Percentiles rank a stretch among this genome's conserved stretches.
Conservation (phyloP, 179 eudicot genomes). For the Beta corolliflora region DNA sequence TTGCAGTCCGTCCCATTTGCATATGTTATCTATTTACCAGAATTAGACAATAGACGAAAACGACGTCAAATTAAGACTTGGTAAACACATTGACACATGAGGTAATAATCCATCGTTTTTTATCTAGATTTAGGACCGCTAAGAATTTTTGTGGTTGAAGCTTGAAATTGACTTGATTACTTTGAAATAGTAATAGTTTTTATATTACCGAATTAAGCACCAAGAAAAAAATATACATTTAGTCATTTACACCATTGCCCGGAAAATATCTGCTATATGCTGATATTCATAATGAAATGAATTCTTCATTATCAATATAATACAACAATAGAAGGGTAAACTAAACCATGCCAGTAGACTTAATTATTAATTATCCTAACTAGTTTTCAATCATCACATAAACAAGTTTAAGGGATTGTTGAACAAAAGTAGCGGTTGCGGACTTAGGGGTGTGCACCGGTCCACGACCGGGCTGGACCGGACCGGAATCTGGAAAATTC, state of each 20-base stretch:
- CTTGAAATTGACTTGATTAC: constrained; percentile 16
- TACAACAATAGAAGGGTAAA: neutral
- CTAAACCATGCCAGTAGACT: neutral
- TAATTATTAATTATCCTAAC: neutral
- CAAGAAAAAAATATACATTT: neutral
- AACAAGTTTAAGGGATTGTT: too few species aligned
- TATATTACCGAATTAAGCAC: neutral
- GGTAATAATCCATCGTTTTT: neutral
- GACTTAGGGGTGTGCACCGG: too few species aligned
- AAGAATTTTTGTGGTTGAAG: neutral
- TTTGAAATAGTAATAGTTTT: constrained; percentile 10
- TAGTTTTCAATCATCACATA: too few species aligned
- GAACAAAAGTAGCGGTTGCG: too few species aligned
- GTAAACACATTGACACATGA: constrained; percentile 24
- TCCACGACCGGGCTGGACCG: too few species aligned
- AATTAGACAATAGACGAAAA: constrained; percentile 15
- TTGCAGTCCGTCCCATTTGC: neutral
- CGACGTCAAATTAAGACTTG: constrained; percentile 24
- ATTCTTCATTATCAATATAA: neutral
- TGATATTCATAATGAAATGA: too few species aligned
- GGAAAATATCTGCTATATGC: neutral
- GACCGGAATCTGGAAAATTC: too few species aligned
- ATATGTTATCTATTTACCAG: neutral
- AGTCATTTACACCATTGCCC: neutral
- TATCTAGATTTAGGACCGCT: constrained; percentile 17